Percentiles rank a stretch among this genome's conserved stretches.
Conservation (phyloP, 2,329 filamentous ascomycete genomes). For the Alternaria conjuncta region DNA sequence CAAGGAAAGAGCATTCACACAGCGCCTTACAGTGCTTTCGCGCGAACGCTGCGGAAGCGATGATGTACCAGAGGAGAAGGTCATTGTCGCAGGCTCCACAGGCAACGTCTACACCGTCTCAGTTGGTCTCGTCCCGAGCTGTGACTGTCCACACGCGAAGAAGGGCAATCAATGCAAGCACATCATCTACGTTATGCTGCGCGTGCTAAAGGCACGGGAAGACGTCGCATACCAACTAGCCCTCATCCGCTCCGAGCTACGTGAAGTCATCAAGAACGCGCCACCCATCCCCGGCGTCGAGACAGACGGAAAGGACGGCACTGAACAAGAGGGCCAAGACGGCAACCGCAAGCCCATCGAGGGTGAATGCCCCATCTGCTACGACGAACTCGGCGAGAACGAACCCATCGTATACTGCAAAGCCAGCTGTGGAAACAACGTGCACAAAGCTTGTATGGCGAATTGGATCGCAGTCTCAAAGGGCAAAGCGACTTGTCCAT, state of each 20-base stretch:
- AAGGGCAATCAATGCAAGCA: constrained; percentile 71
- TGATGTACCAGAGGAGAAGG: constrained; percentile 58
- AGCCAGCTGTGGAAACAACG: constrained; percentile 67
- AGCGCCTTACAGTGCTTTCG: constrained; percentile 65
- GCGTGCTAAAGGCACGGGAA: constrained; percentile 63
- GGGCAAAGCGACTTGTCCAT: constrained; percentile 63
- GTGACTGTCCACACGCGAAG: constrained; percentile 61
- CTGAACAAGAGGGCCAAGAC: constrained; percentile 30
- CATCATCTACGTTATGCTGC: constrained; percentile 65
- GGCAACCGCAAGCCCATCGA: constrained; percentile 65
- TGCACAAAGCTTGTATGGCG: constrained; percentile 65
- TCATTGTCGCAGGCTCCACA: constrained; percentile 65
- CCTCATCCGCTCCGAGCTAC: constrained; percentile 64
- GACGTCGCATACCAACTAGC: constrained; percentile 66
- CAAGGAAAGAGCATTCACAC: constrained; percentile 57
- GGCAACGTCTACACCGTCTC: constrained; percentile 67
- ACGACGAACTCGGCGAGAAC: constrained; percentile 43
- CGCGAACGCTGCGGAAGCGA: constrained; percentile 55
- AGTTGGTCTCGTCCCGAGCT: constrained; percentile 60
- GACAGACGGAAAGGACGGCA: constrained; percentile 35
- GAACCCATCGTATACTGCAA: constrained; percentile 60
- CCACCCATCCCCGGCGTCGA: constrained; percentile 56
- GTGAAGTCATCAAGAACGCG: constrained; percentile 61
- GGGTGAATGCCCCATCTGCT: constrained; percentile 68
- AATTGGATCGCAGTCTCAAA: constrained; percentile 53